Evolutionary conservation across 106 monocot genomes (phyloP).

Genomic region (Vanilla planifolia): DNA sequence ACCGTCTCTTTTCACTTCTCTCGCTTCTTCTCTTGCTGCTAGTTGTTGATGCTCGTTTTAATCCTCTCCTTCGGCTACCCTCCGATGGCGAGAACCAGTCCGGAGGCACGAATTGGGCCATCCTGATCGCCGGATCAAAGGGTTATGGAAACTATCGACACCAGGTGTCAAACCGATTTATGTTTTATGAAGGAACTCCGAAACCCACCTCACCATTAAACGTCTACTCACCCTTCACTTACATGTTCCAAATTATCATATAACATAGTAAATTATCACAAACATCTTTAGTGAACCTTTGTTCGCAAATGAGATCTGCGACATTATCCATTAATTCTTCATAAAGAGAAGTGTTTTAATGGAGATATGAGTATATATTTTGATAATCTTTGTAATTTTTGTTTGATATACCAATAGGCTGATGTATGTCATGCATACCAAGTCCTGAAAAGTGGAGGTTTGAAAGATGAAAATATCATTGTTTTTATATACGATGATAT

Average conservation of each 20-base stretch:
- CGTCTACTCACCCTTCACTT: no score
- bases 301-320: no score
- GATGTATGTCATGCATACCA: constrained; percentile 97
- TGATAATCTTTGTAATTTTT: no score
- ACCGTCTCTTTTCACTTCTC: not conserved
- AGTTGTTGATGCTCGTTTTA: constrained; percentile 8
- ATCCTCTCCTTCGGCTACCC: constrained; percentile 34
- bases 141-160: constrained; percentile 46
- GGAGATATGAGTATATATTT: no score
- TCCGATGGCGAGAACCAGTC: constrained; percentile 30
- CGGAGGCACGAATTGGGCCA: constrained; percentile 63
- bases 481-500: constrained; percentile 99
- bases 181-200: no score
- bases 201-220: no score
- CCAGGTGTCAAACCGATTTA: no score
- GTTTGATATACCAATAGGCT: constrained; percentile 43
- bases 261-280: no score
- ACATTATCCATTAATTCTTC: no score
- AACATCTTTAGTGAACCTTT: no score
- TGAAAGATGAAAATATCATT: constrained; percentile 97
- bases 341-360: no score
- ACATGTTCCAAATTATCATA: no score
- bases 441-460: constrained; percentile 81
- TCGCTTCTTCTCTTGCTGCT: not conserved
- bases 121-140: constrained; percentile 57